A percentile compares a stretch with the other conserved stretches of the same genome.
Conservation (phyloP, 2,329 filamentous ascomycete genomes). For the Neopestalotiopsis sp. region DNA sequence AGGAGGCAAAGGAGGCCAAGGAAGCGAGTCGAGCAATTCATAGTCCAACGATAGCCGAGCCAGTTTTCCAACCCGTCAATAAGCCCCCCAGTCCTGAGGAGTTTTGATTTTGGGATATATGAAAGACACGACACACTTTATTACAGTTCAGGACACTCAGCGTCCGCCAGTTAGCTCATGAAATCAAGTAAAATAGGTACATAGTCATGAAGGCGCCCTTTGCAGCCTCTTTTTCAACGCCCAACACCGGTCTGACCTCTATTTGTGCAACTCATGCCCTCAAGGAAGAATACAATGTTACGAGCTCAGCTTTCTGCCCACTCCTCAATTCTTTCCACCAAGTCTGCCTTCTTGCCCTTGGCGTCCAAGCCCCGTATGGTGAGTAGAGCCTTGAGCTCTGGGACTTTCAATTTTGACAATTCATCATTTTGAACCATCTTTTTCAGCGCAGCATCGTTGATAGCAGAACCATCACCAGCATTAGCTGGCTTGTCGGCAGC, state of each 20-base stretch:
- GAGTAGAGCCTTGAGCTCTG: slow-evolving; percentile 56
- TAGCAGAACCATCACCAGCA: slow-evolving; percentile 32
- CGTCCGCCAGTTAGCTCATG: background rate
- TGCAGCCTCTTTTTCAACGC: slow-evolving; percentile 2
- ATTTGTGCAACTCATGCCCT: slow-evolving; percentile 10
- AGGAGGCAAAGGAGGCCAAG: background rate
- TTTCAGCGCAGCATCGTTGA: slow-evolving; percentile 54
- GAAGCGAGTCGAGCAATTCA: background rate
- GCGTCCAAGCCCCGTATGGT: slow-evolving; percentile 53
- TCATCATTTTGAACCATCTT: slow-evolving; percentile 49
- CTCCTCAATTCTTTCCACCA: slow-evolving; percentile 61
- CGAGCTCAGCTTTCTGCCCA: slow-evolving; percentile 58
- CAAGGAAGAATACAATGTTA: slow-evolving; percentile 4
- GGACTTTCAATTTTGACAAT: slow-evolving; percentile 60
- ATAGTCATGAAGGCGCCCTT: background rate
- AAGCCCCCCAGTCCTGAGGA: background rate
- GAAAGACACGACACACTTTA: background rate
- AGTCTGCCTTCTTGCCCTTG: slow-evolving; percentile 57
- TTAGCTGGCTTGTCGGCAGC: slow-evolving; percentile 33
- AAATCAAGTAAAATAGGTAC: background rate
- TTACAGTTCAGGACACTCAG: background rate
- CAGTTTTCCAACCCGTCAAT: background rate
- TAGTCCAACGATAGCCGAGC: background rate
- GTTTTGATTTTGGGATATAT: background rate
- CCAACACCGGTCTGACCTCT: background rate